Conservation (phyloP, 305 asterid genomes). For the Coffea humblotiana region DNA sequence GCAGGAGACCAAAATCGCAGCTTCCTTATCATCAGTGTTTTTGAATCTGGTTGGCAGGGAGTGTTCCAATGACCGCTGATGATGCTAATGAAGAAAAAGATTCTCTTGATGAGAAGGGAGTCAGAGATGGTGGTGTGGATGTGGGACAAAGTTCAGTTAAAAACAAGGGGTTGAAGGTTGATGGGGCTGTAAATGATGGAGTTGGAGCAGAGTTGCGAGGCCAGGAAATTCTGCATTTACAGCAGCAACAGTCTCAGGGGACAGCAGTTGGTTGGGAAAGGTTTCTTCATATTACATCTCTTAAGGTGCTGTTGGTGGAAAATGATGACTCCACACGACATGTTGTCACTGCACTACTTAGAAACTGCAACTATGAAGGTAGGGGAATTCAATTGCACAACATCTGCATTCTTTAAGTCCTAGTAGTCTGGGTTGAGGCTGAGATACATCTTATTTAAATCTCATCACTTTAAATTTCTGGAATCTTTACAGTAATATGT, state of each 20-base stretch:
- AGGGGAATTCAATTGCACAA: background rate
- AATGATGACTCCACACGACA: slow-evolving; percentile 55
- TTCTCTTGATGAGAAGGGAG: slow-evolving; percentile 33
- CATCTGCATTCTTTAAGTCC: background rate
- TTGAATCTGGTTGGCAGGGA: slow-evolving; percentile 57
- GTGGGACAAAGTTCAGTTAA: slow-evolving; percentile 24
- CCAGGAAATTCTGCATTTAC: slow-evolving; percentile 23
- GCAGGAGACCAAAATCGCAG: slow-evolving; percentile 10
- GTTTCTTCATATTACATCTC: slow-evolving; percentile 48
- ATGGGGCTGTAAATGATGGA: slow-evolving; percentile 24
- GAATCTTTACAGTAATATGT: background rate
- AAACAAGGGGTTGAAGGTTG: slow-evolving; percentile 31
- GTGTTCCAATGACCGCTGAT: slow-evolving; percentile 48
- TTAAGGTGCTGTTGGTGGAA: slow-evolving; percentile 54
- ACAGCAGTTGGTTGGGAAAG: slow-evolving; percentile 44
- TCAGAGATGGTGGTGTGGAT: slow-evolving; percentile 30
- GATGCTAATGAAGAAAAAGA: slow-evolving; percentile 46
- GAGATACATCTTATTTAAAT: background rate
- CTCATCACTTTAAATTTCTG: background rate
- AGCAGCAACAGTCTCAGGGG: slow-evolving; percentile 32
- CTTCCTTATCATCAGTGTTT: slow-evolving; percentile 37
- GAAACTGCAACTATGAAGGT: slow-evolving; percentile 61
- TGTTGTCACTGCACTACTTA: slow-evolving; percentile 50
- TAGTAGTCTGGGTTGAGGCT: background rate
- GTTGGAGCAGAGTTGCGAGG: slow-evolving; percentile 30